Base-by-base conservation (phyloP, 2,329 filamentous ascomycete genomes). In the Sporothrix mexicana region DNA sequence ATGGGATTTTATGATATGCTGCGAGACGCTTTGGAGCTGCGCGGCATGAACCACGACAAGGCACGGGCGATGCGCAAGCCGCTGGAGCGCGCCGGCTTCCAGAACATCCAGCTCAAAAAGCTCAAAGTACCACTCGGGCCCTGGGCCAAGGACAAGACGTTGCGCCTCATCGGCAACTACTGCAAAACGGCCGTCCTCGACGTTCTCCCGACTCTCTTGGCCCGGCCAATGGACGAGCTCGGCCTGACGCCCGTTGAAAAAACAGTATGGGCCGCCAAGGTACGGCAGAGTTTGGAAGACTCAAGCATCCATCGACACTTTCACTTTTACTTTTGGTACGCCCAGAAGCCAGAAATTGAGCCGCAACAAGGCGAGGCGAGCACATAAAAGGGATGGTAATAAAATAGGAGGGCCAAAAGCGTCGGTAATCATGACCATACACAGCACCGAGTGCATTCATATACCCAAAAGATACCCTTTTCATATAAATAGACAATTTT, bases 91-190 rank as follows among this genome's bases (percentile, higher is more conserved):
- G 83, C 83, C 0, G 85, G 85, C 49, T 87, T 86, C 76, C 77
- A 75, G 15, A 81, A 83, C 73, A 78, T 86, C 15, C 78, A 79
- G 4, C 78, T 80, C 68, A 77, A 82, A 57, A 79, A 80, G 45
- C 80, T 83, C 72, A 85, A 84, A 74, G 80, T 84, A 0, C 84
- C 85, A 3, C 79, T 85, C 25, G 84, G 83, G 0, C 77, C 80
- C 1, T 86, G 85, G 85, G 76, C 83, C 5, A 78, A 77, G 57
- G 82, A 85, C 69, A 77, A 74, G 10, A 80, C 75, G 74, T 77
- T 83, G 20, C 80, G 81, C 45, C 79, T 80, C 2, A 76, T 85
- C 1, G 85, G 84, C 9, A 76, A 80, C 30, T 80, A 84, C 72
- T 81, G 82, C 78, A 80, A 80, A 72, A 75, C 78, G 13, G 80